These are phyloP conservation scores for Podosphaera xanthii DNA, from an alignment of 2,329 filamentous ascomycete genomes.

Conservation along the genomic window DNA sequence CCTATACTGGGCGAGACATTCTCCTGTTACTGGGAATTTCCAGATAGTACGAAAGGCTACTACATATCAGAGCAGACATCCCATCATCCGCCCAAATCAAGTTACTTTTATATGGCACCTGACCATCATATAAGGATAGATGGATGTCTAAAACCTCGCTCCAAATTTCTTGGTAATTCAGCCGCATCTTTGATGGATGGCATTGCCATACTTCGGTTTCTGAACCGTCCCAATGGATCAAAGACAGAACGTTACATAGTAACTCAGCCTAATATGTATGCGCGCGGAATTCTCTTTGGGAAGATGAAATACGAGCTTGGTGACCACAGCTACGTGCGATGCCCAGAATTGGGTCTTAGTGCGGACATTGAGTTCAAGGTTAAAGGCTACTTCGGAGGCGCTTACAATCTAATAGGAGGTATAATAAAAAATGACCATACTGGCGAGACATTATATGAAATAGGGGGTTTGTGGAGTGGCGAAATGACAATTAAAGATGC, in stretches of 20 bases:
- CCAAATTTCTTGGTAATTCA: slow-evolving; percentile 89
- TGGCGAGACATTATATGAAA: slow-evolving; percentile 69
- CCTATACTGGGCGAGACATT: slow-evolving; percentile 89
- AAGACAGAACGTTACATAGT: slow-evolving; percentile 74
- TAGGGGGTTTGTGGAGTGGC: slow-evolving; percentile 81
- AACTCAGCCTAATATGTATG: slow-evolving; percentile 98
- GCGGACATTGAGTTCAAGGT: slow-evolving; percentile 97
- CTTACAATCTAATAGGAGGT: slow-evolving; percentile 88
- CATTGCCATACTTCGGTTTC: slow-evolving; percentile 60
- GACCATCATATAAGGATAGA: slow-evolving; percentile 88
- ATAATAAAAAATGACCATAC: slow-evolving; percentile 73
- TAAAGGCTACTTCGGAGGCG: slow-evolving; percentile 89
- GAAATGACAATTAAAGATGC: slow-evolving; percentile 85
- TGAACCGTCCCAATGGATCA: slow-evolving; percentile 49
- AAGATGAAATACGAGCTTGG: slow-evolving; percentile 99
- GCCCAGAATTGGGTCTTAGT: slow-evolving; percentile 64
- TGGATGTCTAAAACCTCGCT: slow-evolving; percentile 80
- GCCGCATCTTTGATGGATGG: slow-evolving; percentile 97
- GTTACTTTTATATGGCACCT: slow-evolving; percentile 96
- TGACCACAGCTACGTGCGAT: slow-evolving; percentile 81
- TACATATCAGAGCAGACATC: slow-evolving; percentile 97
- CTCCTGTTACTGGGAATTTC: slow-evolving; percentile 86
- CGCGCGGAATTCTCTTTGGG: slow-evolving; percentile 83
- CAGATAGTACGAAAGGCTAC: slow-evolving; percentile 66
- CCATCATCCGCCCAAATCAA: slow-evolving; percentile 93